Evolutionary conservation across 805 yeast species (phyloP).

Genomic region (Saturnispora hagleri): DNA sequence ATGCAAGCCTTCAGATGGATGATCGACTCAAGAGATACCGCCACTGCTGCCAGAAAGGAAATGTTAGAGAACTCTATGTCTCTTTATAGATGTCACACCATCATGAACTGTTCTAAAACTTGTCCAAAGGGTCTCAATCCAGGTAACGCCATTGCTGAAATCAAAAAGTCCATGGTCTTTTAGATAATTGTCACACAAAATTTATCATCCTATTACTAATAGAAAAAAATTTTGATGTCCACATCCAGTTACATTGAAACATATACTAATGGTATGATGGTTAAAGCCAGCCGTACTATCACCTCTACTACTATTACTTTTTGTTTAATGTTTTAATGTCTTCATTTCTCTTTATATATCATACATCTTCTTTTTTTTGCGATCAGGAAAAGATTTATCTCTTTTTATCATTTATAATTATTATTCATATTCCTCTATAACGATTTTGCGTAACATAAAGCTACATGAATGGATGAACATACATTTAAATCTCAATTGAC

Average conservation of each 20-base stretch:
- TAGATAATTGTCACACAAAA: constrained; percentile 32
- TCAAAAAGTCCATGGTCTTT: constrained; percentile 86
- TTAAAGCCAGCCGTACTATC: background rate
- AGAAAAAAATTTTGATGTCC: background rate
- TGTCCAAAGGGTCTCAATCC: constrained; percentile 99
- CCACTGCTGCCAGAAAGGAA: constrained; percentile 68
- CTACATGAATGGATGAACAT: background rate
- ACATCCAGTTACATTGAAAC: background rate
- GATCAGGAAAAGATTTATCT: background rate
- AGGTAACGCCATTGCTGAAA: constrained; percentile 93
- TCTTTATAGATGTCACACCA: constrained; percentile 96
- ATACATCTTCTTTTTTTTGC: background rate
- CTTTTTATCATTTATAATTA: background rate
- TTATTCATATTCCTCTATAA: background rate
- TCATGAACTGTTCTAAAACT: constrained; percentile 96
- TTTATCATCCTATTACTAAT: constrained; percentile 10
- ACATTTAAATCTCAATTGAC: background rate
- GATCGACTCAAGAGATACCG: constrained; percentile 94
- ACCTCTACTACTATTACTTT: background rate
- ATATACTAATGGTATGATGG: background rate
- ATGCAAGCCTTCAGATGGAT: constrained; percentile 99
- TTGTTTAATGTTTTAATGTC: background rate
- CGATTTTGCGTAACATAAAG: background rate
- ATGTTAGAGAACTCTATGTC: constrained; percentile 96
- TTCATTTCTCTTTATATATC: background rate